Evolutionary conservation across 2,329 filamentous ascomycete genomes (phyloP).

Genomic region (Macrophomina phaseolina): DNA sequence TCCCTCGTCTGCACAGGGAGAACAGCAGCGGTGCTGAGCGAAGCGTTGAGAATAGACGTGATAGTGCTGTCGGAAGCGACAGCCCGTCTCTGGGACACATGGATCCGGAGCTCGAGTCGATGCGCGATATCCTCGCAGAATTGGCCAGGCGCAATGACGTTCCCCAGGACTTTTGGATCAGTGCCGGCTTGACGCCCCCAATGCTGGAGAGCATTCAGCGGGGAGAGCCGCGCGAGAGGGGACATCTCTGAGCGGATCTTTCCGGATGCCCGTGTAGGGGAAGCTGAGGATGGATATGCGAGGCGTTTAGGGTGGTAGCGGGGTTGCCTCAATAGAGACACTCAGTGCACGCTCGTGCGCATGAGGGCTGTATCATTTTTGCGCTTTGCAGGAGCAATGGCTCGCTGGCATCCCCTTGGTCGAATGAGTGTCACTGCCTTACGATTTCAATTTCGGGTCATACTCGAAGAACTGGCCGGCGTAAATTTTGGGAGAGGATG

Average conservation of each 20-base stretch:
- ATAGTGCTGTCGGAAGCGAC: conserved; percentile 10
- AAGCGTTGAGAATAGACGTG: conserved; percentile 14
- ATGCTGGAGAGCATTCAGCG: neutral
- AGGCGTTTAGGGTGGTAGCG: too few relatives aligned
- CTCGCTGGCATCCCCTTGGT: too few relatives aligned
- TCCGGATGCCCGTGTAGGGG: too few relatives aligned
- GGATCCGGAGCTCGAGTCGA: conserved; percentile 61
- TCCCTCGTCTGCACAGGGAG: conserved; percentile 1
- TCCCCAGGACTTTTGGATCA: conserved; percentile 79
- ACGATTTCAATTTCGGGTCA: too few relatives aligned
- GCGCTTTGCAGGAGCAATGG: too few relatives aligned
- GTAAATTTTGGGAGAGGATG: neutral
- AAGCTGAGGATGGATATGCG: too few relatives aligned
- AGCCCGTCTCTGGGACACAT: conserved; percentile 23
- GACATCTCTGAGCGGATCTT: neutral
- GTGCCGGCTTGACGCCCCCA: conserved; percentile 43
- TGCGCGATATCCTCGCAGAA: conserved; percentile 74
- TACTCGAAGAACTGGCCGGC: neutral
- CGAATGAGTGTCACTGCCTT: too few relatives aligned
- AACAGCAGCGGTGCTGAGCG: conserved; percentile 11
- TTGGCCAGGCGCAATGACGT: conserved; percentile 75
- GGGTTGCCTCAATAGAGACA: too few relatives aligned
- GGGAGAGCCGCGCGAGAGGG: conserved; percentile 8
- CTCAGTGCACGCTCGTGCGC: too few relatives aligned
- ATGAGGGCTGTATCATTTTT: too few relatives aligned